Percentiles rank a stretch among this genome's conserved stretches.
These are phyloP conservation scores for Mucor circinelloides DNA, from an alignment of 371 early-diverging fungal genomes.

Conservation along the genomic window DNA sequence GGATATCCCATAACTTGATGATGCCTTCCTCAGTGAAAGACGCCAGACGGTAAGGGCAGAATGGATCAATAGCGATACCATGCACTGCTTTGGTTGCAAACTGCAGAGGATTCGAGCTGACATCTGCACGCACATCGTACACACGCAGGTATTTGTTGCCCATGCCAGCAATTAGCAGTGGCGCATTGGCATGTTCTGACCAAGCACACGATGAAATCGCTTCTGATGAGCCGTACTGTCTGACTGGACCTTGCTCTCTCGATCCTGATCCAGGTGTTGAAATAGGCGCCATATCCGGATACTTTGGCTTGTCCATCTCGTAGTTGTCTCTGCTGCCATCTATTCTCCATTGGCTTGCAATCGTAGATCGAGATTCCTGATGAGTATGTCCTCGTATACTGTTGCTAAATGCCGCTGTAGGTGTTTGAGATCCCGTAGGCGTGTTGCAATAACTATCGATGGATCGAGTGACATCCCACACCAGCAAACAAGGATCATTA, in stretches of 20 bases:
- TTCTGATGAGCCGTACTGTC: conserved; percentile 75
- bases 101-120: conserved; percentile 40
- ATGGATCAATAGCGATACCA: conserved; percentile 75
- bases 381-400: conserved; percentile 1
- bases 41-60: conserved; percentile 69
- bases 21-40: conserved; percentile 74
- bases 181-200: conserved; percentile 57
- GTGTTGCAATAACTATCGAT: conserved; percentile 34
- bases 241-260: conserved; percentile 52
- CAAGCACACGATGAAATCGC: conserved; percentile 75
- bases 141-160: conserved; percentile 71
- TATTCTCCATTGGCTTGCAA: conserved; percentile 20
- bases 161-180: conserved; percentile 76
- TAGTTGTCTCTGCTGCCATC: conserved; percentile 20
- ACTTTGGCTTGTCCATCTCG: not conserved
- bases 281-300: conserved; percentile 15
- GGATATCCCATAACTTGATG: conserved; percentile 79
- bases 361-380: conserved; percentile 18
- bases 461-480: conserved; percentile 76
- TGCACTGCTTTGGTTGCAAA: conserved; percentile 76
- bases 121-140: conserved; percentile 68
- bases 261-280: conserved; percentile 12
- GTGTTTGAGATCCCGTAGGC: conserved; percentile 39
- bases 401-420: conserved; percentile 13
- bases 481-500: conserved; percentile 71